Evolutionary conservation across 495 filamentous ascomycete species (phyloP).

Genomic region (Paragyromitra xinjiangensis): DNA sequence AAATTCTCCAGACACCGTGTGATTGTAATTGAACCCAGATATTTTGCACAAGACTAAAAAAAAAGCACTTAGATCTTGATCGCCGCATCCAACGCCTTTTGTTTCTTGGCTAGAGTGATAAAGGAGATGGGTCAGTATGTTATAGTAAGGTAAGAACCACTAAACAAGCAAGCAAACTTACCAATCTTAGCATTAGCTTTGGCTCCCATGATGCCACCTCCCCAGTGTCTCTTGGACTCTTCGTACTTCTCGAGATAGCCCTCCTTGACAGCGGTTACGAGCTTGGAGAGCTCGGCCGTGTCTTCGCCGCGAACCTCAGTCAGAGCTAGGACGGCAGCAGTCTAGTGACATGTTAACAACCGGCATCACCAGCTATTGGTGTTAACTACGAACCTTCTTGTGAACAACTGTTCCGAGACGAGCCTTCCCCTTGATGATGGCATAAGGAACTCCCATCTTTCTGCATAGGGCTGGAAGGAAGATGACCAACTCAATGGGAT

Average conservation of each 20-base stretch:
- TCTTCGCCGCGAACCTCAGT: slow-evolving; percentile 97
- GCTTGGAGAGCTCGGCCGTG: slow-evolving; percentile 96
- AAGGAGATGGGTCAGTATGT: slow-evolving; percentile 20
- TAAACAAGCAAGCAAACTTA: slow-evolving; percentile 16
- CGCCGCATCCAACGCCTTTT: slow-evolving; percentile 88
- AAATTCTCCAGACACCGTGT: slow-evolving; percentile 41
- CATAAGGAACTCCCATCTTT: slow-evolving; percentile 99
- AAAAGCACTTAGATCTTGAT: slow-evolving; percentile 84
- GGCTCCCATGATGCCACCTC: slow-evolving; percentile 98
- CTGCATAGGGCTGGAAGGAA: slow-evolving; percentile 98
- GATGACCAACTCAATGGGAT: slow-evolving; percentile 99
- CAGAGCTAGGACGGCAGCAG: slow-evolving; percentile 92
- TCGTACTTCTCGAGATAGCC: slow-evolving; percentile 96
- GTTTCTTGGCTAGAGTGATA: slow-evolving; percentile 72
- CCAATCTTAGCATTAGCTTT: slow-evolving; percentile 92
- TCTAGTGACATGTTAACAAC: slow-evolving; percentile 66
- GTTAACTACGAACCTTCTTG: slow-evolving; percentile 81
- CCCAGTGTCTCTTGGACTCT: slow-evolving; percentile 92
- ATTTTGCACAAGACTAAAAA: slow-evolving; percentile 34
- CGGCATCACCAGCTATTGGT: not conserved
- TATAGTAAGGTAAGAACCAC: not conserved
- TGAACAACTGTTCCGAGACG: slow-evolving; percentile 98
- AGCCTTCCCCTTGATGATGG: slow-evolving; percentile 99
- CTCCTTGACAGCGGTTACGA: slow-evolving; percentile 95
- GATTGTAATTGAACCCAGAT: slow-evolving; percentile 38